Base-by-base conservation (phyloP, 2,329 filamentous ascomycete species). In the Fusarium haematococcum region DNA sequence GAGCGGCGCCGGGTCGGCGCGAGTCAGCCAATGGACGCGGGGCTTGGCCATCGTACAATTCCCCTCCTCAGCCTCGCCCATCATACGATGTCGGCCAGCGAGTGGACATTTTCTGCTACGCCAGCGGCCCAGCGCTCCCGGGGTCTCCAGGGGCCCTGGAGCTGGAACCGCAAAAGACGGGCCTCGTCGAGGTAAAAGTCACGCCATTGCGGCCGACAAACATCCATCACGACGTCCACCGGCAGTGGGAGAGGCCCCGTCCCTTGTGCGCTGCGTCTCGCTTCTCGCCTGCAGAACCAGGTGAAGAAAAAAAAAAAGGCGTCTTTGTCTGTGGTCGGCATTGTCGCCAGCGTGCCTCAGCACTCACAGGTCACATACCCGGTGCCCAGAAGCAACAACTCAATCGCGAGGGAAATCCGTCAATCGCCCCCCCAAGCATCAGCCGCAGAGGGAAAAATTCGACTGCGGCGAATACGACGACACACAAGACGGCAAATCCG, bases 1-100 rank as follows among this genome's bases (percentile, higher is more conserved):
- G 37, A 59, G 48, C 62, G 56, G 41, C 41, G 37, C 45, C 67
- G 60, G 66, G 41, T 65, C 43, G 45, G 65, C 39, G 50, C 63
- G 64, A 70, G 67, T 67, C 64, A 76, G 69, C 76, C 76, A 78
- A 78, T 78, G 30, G 70, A 60, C 23, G 56, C 45, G 59, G 41
- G 70, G 66, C 75, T 78, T 77, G 76, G 69, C 69, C 68, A 79
- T 79, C 78, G 78, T 79, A 77, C 78, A 78, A 79, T 79, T 79
- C 78, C 78, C 79, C 80, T 81, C 77, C 73, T 67, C 77, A 83
- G 82, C 81, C 81, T 83, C 71, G 81, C 68, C 63, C 76, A 83
- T 83, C 81, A 83, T 83, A 83, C 81, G 82, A 83, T 82, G 77
- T 81, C 74, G 71, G 30, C 60, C 71, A 63, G 65, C 48, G 52